Evolutionary conservation across 192 early-diverging fungal species (phyloP).

Genomic region (Mortierella hygrophila): DNA sequence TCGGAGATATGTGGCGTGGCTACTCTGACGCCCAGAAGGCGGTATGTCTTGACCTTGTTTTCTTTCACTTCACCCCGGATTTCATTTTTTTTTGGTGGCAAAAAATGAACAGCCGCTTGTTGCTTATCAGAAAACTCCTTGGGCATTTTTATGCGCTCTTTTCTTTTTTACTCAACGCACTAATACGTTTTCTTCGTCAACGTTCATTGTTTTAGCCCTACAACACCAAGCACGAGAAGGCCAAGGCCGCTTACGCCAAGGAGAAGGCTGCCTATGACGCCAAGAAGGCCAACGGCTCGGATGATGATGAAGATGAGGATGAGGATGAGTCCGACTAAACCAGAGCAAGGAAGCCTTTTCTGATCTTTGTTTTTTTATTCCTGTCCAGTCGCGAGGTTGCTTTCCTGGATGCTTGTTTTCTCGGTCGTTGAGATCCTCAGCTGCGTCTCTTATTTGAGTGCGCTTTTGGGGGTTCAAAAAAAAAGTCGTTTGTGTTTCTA

Average conservation of each 20-base stretch:
- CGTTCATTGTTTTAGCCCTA: conserved; percentile 35
- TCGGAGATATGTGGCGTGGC: conserved; percentile 75
- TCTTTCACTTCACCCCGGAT: background rate
- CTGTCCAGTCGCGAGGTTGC: background rate
- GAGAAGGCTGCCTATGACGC: conserved; percentile 69
- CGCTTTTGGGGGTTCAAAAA: too few relatives aligned
- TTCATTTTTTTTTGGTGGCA: background rate
- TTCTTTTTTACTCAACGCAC: background rate
- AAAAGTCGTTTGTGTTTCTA: too few relatives aligned
- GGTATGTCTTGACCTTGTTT: conserved; percentile 9
- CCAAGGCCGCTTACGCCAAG: conserved; percentile 60
- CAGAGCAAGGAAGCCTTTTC: background rate
- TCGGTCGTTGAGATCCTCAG: background rate
- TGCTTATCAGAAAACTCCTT: background rate
- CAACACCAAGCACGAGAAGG: conserved; percentile 48
- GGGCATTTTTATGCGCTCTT: background rate
- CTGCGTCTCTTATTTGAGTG: background rate
- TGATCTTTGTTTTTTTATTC: background rate
- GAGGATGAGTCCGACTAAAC: conserved; percentile 57
- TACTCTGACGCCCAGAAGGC: conserved; percentile 51
- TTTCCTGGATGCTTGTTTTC: background rate
- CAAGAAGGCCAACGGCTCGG: conserved; percentile 52
- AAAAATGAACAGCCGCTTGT: background rate
- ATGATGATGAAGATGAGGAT: conserved; percentile 53
- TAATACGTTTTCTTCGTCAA: background rate